Evolutionary conservation across 140 eudicot species (phyloP).

Genomic region (Erigeron philadelphicus): DNA sequence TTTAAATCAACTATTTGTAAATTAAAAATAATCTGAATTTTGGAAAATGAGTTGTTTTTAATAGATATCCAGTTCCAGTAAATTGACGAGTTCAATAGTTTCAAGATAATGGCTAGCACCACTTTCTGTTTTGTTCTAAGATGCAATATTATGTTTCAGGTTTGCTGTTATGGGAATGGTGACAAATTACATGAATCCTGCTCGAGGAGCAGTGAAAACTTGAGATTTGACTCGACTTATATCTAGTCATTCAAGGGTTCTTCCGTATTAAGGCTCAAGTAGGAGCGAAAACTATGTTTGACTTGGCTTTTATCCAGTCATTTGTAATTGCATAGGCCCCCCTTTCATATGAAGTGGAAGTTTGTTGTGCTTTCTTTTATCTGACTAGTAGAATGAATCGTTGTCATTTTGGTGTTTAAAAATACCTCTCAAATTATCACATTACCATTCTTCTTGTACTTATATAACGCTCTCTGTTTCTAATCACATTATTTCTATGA

Average conservation of each 20-base stretch:
- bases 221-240: constrained; percentile 24
- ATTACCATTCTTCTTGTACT: not conserved
- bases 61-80: not conserved
- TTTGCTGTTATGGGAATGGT: constrained; percentile 89
- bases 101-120: not conserved
- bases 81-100: not conserved
- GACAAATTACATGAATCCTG: constrained; percentile 68
- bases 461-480: not conserved
- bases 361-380: not conserved
- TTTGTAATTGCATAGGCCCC: not conserved
- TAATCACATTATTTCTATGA: no score
- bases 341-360: constrained; percentile 2
- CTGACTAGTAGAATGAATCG: not conserved
- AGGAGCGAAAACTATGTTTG: constrained; percentile 41
- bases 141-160: constrained; percentile 40
- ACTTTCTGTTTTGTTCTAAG: not conserved
- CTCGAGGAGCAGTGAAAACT: constrained; percentile 48
- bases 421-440: not conserved
- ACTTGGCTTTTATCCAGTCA: not conserved
- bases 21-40: not conserved
- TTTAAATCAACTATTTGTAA: not conserved
- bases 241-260: not conserved
- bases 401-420: not conserved
- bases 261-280: constrained; percentile 24
- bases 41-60: not conserved